Evolutionary conservation across 1,284 basidiomycete genomes (phyloP).

Genomic region (Ustilago bromivora): DNA sequence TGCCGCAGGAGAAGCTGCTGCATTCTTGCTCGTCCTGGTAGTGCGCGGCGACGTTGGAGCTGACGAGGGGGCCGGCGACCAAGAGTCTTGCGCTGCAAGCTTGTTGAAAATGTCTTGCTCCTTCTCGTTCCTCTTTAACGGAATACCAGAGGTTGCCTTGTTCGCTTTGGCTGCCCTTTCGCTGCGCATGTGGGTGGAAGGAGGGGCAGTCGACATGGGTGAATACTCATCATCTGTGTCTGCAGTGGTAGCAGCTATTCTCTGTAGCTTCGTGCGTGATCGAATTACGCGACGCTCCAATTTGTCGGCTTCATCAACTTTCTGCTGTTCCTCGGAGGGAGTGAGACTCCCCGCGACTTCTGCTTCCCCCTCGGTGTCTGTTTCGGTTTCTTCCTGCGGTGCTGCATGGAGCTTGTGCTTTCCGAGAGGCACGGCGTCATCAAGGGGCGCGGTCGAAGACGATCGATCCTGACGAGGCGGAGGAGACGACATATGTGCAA

Average conservation of each 20-base stretch:
- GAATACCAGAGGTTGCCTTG: constrained; percentile 9
- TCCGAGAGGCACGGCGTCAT: background rate
- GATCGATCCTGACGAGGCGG: background rate
- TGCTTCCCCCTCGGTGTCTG: background rate
- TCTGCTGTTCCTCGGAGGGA: background rate
- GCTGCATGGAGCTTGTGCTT: background rate
- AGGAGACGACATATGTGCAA: constrained; percentile 38
- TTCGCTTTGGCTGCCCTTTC: background rate
- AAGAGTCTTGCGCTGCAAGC: constrained; percentile 15
- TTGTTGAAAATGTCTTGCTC: constrained; percentile 20
- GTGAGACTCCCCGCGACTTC: background rate
- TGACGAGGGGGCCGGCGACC: constrained; percentile 14
- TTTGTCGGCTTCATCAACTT: background rate
- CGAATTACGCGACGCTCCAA: constrained; percentile 8
- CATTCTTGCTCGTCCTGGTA: constrained; percentile 8
- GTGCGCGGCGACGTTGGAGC: constrained; percentile 13
- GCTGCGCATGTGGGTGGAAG: background rate
- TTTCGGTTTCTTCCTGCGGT: background rate
- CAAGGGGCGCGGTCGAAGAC: background rate
- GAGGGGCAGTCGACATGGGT: background rate
- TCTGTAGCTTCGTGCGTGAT: constrained; percentile 14
- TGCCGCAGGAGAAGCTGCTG: constrained; percentile 1
- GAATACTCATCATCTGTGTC: background rate
- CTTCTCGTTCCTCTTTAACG: constrained; percentile 26
- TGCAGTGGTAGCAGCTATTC: background rate